Evolutionary conservation across 2,329 filamentous ascomycete species (phyloP).

Genomic region (Onygenales sp.): DNA sequence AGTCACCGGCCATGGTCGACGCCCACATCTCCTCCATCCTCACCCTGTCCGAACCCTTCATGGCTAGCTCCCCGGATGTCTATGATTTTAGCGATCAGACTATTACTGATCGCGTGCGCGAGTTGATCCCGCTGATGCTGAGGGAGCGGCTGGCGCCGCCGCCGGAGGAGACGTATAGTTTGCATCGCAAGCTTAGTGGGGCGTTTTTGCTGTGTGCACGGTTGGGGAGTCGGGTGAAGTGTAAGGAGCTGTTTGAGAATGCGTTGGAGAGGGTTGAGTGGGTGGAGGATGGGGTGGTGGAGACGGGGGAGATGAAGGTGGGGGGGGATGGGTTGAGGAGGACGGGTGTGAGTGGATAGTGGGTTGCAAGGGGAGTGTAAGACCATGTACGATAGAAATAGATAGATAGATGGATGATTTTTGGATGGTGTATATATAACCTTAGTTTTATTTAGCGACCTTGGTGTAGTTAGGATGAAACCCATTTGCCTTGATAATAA

Average conservation of each 20-base stretch:
- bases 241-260: slow-evolving; percentile 62
- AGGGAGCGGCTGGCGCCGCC: slow-evolving; percentile 79
- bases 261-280: slow-evolving; percentile 21
- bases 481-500: too few species aligned
- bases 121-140: slow-evolving; percentile 86
- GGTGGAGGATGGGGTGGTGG: slow-evolving; percentile 5
- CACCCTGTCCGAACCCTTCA: slow-evolving; percentile 87
- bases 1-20: slow-evolving; percentile 76
- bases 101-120: slow-evolving; percentile 86
- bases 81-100: slow-evolving; percentile 95
- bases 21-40: slow-evolving; percentile 83
- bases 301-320: background rate
- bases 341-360: background rate
- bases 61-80: slow-evolving; percentile 61
- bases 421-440: too few species aligned
- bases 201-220: slow-evolving; percentile 87
- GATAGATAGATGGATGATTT: background rate
- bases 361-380: background rate
- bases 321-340: background rate
- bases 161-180: slow-evolving; percentile 91
- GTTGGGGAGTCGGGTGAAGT: slow-evolving; percentile 72
- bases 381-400: background rate
- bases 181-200: slow-evolving; percentile 90
- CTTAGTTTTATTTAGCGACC: too few species aligned
- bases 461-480: too few species aligned